Conservation (phyloP, 345 rosid species). For the Camelina neglecta region DNA sequence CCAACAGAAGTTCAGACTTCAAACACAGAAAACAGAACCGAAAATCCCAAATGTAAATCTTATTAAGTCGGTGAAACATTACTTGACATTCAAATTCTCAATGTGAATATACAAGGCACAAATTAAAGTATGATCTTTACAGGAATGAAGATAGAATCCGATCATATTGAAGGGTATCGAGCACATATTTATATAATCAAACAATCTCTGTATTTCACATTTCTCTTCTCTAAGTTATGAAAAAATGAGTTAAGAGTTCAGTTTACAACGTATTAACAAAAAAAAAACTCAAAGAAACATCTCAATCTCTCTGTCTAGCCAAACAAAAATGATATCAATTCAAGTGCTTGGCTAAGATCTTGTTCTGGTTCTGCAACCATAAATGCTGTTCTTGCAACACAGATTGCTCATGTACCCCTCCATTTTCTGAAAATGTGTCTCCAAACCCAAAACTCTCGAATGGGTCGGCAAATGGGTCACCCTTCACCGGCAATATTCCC, state of each 20-base stretch:
- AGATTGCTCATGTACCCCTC: conserved; percentile 46
- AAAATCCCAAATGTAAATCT: neutral
- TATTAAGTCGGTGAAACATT: neutral
- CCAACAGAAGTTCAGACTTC: neutral
- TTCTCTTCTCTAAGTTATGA: conserved; percentile 21
- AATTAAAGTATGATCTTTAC: neutral
- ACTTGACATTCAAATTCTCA: neutral
- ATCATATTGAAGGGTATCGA: neutral
- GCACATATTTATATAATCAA: neutral
- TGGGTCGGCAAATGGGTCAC: conserved; percentile 59
- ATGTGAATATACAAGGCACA: neutral
- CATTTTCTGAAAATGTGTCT: conserved; percentile 35
- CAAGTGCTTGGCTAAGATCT: conserved; percentile 66
- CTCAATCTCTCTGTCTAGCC: conserved; percentile 33
- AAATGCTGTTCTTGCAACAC: conserved; percentile 61
- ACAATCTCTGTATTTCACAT: conserved; percentile 28
- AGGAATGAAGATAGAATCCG: neutral
- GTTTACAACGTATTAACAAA: conserved; percentile 29
- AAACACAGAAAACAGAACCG: neutral
- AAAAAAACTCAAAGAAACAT: conserved; percentile 18
- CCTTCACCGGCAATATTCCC: conserved; percentile 13
- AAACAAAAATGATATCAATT: conserved; percentile 37
- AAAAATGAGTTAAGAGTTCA: conserved; percentile 25
- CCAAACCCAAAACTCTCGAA: conserved; percentile 42
- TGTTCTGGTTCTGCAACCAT: conserved; percentile 78